A percentile compares a stretch with the other conserved stretches of the same genome.
phyloP scores from a whole-genome alignment of 306 rosid genomes.

The Malus sylvestris region DNA sequence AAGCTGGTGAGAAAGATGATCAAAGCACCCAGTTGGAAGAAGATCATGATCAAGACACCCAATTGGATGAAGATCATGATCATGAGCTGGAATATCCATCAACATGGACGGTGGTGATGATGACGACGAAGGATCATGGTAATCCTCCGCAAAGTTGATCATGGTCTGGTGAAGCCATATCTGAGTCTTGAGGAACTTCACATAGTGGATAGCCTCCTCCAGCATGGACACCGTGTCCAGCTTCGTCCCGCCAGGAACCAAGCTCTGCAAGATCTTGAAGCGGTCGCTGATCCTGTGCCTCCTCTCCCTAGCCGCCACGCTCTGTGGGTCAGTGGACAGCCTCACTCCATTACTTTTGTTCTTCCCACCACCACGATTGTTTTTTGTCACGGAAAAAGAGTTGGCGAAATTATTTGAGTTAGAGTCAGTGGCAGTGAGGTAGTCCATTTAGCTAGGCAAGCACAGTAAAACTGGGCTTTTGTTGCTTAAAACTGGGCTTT shows the following conservation, averaged over 20 bases:
- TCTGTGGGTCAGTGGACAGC: conserved; percentile 89
- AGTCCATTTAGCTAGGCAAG: conserved; percentile 33
- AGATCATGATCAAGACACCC: background rate
- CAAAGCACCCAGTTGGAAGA: background rate
- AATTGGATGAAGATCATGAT: background rate
- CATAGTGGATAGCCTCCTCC: conserved; percentile 81
- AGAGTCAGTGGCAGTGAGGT: background rate
- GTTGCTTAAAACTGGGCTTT: background rate
- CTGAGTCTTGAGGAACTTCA: conserved; percentile 74
- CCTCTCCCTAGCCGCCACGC: conserved; percentile 87
- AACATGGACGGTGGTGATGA: background rate
- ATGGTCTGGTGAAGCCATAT: conserved; percentile 76
- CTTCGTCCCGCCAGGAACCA: conserved; percentile 85
- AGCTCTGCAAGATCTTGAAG: conserved; percentile 82
- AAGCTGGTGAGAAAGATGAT: background rate
- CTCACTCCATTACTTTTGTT: conserved; percentile 38
- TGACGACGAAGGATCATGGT: background rate
- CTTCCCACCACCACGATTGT: conserved; percentile 5
- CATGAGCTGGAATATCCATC: background rate
- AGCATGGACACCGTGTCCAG: conserved; percentile 90
- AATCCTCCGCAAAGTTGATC: conserved; percentile 34
- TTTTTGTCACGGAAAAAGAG: conserved; percentile 28
- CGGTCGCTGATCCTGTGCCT: conserved; percentile 84
- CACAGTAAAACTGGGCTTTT: background rate
- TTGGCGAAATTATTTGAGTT: conserved; percentile 13